These are phyloP conservation scores for Phialophora tarda DNA, from an alignment of 2,329 filamentous ascomycete genomes.

Conservation along the genomic window DNA sequence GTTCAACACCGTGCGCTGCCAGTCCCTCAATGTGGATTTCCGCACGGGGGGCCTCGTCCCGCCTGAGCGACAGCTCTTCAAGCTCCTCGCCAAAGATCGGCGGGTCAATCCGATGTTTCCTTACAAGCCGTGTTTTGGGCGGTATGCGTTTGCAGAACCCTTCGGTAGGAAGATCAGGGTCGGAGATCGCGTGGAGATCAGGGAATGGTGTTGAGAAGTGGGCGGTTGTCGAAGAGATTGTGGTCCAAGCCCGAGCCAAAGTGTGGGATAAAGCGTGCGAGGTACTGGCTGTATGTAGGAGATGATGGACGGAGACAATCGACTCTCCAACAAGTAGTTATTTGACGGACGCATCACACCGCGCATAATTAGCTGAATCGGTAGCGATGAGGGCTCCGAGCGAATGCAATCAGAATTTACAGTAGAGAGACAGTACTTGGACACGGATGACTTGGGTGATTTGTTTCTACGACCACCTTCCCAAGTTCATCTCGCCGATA, in stretches of 20 bases:
- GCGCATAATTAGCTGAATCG: too few species aligned
- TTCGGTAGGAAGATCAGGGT: slow-evolving; percentile 16
- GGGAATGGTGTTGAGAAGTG: slow-evolving; percentile 10
- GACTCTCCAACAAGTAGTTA: too few species aligned
- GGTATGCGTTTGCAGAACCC: slow-evolving; percentile 25
- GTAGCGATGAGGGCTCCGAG: too few species aligned
- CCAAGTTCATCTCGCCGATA: slow-evolving; percentile 88
- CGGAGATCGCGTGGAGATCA: slow-evolving; percentile 10
- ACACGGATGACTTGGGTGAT: slow-evolving; percentile 49
- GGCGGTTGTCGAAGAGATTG: not conserved
- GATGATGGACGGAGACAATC: too few species aligned
- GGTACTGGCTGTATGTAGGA: too few species aligned
- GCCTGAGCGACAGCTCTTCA: slow-evolving; percentile 19
- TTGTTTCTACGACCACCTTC: slow-evolving; percentile 76
- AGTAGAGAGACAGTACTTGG: too few species aligned
- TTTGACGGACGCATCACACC: too few species aligned
- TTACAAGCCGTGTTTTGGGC: slow-evolving; percentile 23
- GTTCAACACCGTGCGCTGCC: slow-evolving; percentile 23
- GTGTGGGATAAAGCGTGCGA: too few species aligned
- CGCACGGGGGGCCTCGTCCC: slow-evolving; percentile 18
- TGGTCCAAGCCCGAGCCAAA: too few species aligned
- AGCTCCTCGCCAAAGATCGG: slow-evolving; percentile 20
- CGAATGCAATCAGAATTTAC: too few species aligned
- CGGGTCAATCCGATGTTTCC: slow-evolving; percentile 22
- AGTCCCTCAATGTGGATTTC: slow-evolving; percentile 22